A percentile compares a stretch with the other conserved stretches of the same genome.
phyloP scores from a whole-genome alignment of 2,329 filamentous ascomycete genomes.

The Atkinsonella texensis region DNA sequence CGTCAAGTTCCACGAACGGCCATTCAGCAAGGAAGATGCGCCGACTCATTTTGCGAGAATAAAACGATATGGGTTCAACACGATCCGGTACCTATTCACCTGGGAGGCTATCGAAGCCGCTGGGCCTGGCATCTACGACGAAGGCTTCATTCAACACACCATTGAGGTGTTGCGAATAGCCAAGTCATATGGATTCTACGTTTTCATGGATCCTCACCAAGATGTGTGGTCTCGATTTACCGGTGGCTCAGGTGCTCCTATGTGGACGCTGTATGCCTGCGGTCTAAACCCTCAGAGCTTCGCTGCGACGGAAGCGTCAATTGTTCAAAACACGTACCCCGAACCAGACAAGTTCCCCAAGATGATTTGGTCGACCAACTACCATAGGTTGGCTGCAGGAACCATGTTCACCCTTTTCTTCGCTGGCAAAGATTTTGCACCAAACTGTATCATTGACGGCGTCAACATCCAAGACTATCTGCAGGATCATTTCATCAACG shows the following conservation, averaged over 20 bases:
- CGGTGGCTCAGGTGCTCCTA: conserved; percentile 86
- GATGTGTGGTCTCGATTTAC: conserved; percentile 96
- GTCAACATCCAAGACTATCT: conserved; percentile 95
- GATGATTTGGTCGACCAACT: conserved; percentile 99
- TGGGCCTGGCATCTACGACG: conserved; percentile 84
- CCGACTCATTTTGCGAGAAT: conserved; percentile 76
- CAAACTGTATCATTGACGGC: conserved; percentile 89
- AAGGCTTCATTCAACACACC: conserved; percentile 85
- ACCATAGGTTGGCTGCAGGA: conserved; percentile 72
- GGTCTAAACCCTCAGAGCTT: conserved; percentile 83
- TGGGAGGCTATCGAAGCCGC: conserved; percentile 98
- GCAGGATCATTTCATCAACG: conserved; percentile 71
- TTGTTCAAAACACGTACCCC: conserved; percentile 90
- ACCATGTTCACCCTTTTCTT: conserved; percentile 95
- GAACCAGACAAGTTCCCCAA: conserved; percentile 81
- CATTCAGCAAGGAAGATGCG: conserved; percentile 74
- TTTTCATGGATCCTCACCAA: conserved; percentile 98
- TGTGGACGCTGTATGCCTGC: conserved; percentile 96
- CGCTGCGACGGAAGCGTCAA: conserved; percentile 73
- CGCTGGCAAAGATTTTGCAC: conserved; percentile 79
- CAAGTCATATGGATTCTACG: conserved; percentile 83
- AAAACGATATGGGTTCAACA: conserved; percentile 87
- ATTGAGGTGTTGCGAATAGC: conserved; percentile 73
- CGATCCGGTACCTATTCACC: conserved; percentile 91
- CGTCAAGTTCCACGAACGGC: conserved; percentile 77